Conservation (phyloP, 179 eudicot species). For the Silene vulgaris region DNA sequence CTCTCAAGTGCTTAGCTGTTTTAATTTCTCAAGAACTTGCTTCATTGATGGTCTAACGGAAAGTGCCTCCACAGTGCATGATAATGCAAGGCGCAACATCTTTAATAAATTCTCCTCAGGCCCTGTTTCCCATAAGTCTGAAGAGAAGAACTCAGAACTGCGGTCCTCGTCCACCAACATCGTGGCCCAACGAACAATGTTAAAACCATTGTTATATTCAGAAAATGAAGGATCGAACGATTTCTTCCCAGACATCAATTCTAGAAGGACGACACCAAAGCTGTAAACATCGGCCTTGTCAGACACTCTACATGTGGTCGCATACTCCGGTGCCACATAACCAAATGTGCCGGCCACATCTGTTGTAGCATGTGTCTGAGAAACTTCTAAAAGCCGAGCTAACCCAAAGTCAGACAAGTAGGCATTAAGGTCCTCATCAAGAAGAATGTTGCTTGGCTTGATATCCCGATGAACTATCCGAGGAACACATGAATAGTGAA, state of each 20-base stretch:
- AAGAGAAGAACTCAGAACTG: conserved; percentile 39
- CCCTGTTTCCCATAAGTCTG: conserved; percentile 47
- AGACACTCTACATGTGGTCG: conserved; percentile 51
- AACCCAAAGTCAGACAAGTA: conserved; percentile 61
- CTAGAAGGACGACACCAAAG: conserved; percentile 56
- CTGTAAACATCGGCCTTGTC: conserved; percentile 60
- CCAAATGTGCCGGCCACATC: conserved; percentile 64
- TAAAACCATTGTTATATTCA: conserved; percentile 50
- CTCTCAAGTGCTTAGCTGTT: conserved; percentile 32
- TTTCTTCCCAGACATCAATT: conserved; percentile 50
- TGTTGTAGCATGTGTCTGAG: conserved; percentile 59
- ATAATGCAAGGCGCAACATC: conserved; percentile 49
- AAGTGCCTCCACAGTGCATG: conserved; percentile 50
- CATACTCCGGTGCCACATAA: conserved; percentile 63
- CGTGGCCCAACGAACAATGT: conserved; percentile 52
- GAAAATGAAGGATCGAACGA: conserved; percentile 58
- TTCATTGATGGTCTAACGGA: conserved; percentile 50
- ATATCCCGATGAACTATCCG: conserved; percentile 57
- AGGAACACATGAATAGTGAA: conserved; percentile 55
- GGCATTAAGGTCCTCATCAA: conserved; percentile 54
- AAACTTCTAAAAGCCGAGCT: conserved; percentile 53
- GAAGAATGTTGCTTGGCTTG: conserved; percentile 62
- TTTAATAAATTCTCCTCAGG: conserved; percentile 42
- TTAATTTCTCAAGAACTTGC: conserved; percentile 49
- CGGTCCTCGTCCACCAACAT: conserved; percentile 41